Evolutionary conservation across 192 early-diverging fungal species (phyloP), one percentile per base, ranked within the genome.

Genomic region (Dissophora ornata): DNA sequence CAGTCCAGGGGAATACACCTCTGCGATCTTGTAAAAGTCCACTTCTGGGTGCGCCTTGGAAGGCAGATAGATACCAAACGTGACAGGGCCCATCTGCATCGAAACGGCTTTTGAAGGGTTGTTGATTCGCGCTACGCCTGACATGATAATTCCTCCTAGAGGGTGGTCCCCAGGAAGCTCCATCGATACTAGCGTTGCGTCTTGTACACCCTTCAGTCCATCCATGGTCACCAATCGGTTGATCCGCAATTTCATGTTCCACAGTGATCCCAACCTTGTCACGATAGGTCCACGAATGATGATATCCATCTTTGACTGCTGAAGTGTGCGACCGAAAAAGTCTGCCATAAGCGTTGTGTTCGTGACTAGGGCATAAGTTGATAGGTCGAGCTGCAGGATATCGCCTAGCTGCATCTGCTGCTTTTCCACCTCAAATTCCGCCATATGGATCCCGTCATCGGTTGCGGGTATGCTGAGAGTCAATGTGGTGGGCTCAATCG

Each of bases 11-110:
- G 64, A 62, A 0, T 40, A 21, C 32, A 77, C 59, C 46, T 77
- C 73, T 46, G 73, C 73, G 36, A 77, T 57, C 45, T 67, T 32
- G 59, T 67, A 77, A 13, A 49, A 34, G n/a, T 77, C 73, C 5
- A 55, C 57, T 13, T 67, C 53, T 21, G 73, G 73, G 32, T 67
- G 51, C 18, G 65, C 19, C 47, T 26, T 44, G 0, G 64, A 67
- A 29, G 73, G 73, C 1, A 77, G 51, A 22, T 36, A 77, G n/a
- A 77, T 67, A 0, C 73, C 73, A 67, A 77, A 67, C 3, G 73
- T 50, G 19, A 77, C 22, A 8, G 51, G 25, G 6, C 54, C 73
- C 73, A 77, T 67, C 13, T 49, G 33, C 19, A 77, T 16, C 18
- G 73, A 77, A 5, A 77, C 53, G 0, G 42, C 52, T 0, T 33